Percentiles rank a stretch among this genome's conserved stretches.
phyloP scores from a whole-genome alignment of 495 filamentous ascomycete genomes.

The Neurospora sp. region DNA sequence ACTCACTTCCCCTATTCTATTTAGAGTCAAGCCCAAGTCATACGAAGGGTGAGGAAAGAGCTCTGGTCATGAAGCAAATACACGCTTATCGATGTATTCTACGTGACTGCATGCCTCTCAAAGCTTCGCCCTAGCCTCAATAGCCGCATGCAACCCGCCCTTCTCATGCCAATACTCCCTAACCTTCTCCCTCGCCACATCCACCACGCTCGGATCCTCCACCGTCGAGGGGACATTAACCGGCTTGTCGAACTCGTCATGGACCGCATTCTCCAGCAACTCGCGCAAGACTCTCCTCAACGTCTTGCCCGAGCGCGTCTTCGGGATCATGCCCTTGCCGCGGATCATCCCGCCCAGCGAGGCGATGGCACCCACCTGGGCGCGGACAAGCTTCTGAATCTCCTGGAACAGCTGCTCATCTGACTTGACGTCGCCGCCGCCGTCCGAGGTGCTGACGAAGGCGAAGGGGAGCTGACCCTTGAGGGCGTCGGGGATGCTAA shows the following conservation, averaged over 20 bases:
- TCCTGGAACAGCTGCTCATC: slow-evolving; percentile 37
- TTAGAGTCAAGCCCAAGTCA: neutral
- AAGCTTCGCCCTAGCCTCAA: slow-evolving; percentile 49
- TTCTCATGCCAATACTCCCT: slow-evolving; percentile 38
- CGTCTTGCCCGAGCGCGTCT: slow-evolving; percentile 83
- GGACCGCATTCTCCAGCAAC: slow-evolving; percentile 59
- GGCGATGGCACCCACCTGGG: slow-evolving; percentile 81
- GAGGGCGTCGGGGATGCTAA: slow-evolving; percentile 72
- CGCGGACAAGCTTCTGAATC: slow-evolving; percentile 59
- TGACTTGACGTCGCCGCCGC: slow-evolving; percentile 21
- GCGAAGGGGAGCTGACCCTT: slow-evolving; percentile 91
- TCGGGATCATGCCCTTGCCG: slow-evolving; percentile 83
- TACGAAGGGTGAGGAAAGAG: neutral
- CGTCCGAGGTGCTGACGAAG: slow-evolving; percentile 50
- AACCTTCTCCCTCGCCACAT: slow-evolving; percentile 37
- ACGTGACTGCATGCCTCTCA: slow-evolving; percentile 15
- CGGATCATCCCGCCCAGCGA: slow-evolving; percentile 74
- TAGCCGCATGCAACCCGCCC: slow-evolving; percentile 38
- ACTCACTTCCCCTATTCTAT: neutral
- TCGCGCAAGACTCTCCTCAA: slow-evolving; percentile 70
- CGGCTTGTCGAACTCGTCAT: slow-evolving; percentile 38
- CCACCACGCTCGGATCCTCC: slow-evolving; percentile 41
- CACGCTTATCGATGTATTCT: neutral
- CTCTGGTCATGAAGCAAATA: neutral
- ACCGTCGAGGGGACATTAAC: slow-evolving; percentile 45